Evolutionary conservation across 208 protist genomes (phyloP), one percentile per base, ranked within the genome.

Genomic region (Trypanosoma brucei): DNA sequence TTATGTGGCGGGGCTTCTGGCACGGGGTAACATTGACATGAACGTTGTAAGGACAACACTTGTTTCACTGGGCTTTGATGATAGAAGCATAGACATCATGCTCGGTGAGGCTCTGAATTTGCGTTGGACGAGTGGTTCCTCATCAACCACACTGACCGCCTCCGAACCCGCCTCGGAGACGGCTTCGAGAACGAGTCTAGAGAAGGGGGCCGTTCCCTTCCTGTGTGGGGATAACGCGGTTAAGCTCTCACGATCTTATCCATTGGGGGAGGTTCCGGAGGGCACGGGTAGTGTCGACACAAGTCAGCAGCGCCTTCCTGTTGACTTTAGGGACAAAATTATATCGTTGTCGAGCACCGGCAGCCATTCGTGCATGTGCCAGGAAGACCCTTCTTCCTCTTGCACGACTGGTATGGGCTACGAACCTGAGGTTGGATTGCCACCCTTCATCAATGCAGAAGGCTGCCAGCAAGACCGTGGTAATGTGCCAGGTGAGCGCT

Each of bases 31-130:
- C 38, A 42, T 91, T 34, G 76, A 91, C 60, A 50, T 69, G 37
- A 57, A n/a, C 34, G 61, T 85, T n/a, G 80, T 91, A 49, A 75
- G 66, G 2, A 55, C 68, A n/a, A 80, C 80, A 11, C 72, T 91
- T 38, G 42, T 53, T 22, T 72, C 70, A 34, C 62, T 91, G 6
- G 84, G 80, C 50, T 81, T 81, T 54, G 61, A 72, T 59, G 66
- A 68, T 11, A 42, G 8, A 3, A 70, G 36, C 2, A 59, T 91
- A 13, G 69, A 68, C 34, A 55, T 70, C 9, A 83, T 91, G 35
- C 68, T 91, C 44, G 84, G 83, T n/a, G 70, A 83, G 30, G 35
- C 11, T 34, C n/a, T 65, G 45, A 58, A 62, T 31, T 35, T 48
- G 35, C 62, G 59, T 49, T 11, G 34, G 31, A 62, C 53, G 13